These are phyloP conservation scores for Xylariomycetidae sp. DNA, from an alignment of 2,329 filamentous ascomycete genomes.

Conservation along the genomic window DNA sequence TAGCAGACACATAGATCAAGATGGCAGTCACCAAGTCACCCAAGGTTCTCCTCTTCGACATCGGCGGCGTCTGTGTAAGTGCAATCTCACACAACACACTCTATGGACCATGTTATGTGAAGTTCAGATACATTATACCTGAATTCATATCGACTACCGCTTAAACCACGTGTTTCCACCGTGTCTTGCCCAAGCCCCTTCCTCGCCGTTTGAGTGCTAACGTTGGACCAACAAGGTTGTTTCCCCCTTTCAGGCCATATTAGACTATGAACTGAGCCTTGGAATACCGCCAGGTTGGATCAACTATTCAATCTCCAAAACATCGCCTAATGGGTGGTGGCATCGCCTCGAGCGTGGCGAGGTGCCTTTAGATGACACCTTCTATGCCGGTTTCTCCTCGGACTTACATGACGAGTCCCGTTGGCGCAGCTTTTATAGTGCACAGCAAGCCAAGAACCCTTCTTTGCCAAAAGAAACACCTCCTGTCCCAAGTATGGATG, in stretches of 20 bases:
- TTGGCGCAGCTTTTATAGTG: conserved; percentile 62
- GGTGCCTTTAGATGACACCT: conserved; percentile 65
- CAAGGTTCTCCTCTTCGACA: conserved; percentile 83
- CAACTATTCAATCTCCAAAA: conserved; percentile 80
- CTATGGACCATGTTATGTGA: too few species aligned
- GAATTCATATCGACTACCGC: too few species aligned
- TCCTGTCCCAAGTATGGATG: conserved; percentile 66
- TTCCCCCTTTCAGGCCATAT: conserved; percentile 87
- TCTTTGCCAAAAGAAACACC: conserved; percentile 41
- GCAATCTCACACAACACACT: too few species aligned
- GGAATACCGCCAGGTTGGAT: conserved; percentile 83
- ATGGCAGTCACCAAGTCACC: conserved; percentile 47
- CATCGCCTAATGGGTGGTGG: conserved; percentile 77
- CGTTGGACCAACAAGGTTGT: conserved; percentile 55
- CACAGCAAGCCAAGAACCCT: conserved; percentile 36
- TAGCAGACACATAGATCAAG: too few species aligned
- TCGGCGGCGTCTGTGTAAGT: conserved; percentile 94
- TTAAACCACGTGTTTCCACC: too few species aligned
- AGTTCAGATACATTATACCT: too few species aligned
- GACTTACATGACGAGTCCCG: conserved; percentile 63
- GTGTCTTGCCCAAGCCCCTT: too few species aligned
- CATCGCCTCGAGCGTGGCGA: conserved; percentile 82
- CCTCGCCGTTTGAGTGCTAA: neutral
- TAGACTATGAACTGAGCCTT: conserved; percentile 76
- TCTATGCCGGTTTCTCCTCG: conserved; percentile 68